A percentile compares a stretch with the other conserved stretches of the same genome.
phyloP scores from a whole-genome alignment of 768 basidiomycete genomes.

The Leccinum rimulosum region DNA sequence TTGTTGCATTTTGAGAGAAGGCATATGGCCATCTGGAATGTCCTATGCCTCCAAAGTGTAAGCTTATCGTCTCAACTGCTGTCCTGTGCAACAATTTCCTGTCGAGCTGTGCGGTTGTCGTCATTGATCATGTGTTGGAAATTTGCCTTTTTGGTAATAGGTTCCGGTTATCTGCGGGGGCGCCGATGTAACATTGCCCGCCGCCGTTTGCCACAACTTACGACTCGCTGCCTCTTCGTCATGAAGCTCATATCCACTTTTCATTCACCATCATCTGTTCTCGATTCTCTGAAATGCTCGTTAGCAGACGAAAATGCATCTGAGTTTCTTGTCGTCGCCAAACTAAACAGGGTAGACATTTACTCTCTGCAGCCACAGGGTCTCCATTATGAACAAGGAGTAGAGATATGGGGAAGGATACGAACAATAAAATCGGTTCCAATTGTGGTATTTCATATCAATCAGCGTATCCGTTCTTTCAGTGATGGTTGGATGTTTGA shows the following conservation, averaged over 20 bases:
- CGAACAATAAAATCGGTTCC: slow-evolving; percentile 54
- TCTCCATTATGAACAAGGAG: slow-evolving; percentile 53
- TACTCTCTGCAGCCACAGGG: slow-evolving; percentile 63
- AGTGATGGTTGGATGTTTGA: slow-evolving; percentile 8
- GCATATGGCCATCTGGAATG: too few species aligned
- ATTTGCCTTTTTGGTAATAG: too few species aligned
- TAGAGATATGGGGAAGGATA: slow-evolving; percentile 71
- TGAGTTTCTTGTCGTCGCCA: slow-evolving; percentile 69
- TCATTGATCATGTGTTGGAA: too few species aligned
- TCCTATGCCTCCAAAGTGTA: too few species aligned
- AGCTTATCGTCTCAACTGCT: too few species aligned
- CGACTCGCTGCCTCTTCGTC: neutral
- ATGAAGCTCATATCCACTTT: slow-evolving; percentile 72
- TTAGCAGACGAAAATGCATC: slow-evolving; percentile 47
- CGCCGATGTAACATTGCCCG: too few species aligned
- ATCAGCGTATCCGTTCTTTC: neutral
- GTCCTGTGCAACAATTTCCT: too few species aligned
- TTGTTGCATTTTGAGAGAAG: too few species aligned
- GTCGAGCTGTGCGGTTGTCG: too few species aligned
- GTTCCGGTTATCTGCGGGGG: too few species aligned
- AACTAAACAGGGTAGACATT: slow-evolving; percentile 63
- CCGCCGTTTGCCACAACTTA: too few species aligned
- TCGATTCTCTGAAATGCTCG: slow-evolving; percentile 64
- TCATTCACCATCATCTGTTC: slow-evolving; percentile 70
- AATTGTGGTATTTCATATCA: slow-evolving; percentile 41